Evolutionary conservation across 148 eudicot species (phyloP).

Genomic region (Nepenthes mirabilis): DNA sequence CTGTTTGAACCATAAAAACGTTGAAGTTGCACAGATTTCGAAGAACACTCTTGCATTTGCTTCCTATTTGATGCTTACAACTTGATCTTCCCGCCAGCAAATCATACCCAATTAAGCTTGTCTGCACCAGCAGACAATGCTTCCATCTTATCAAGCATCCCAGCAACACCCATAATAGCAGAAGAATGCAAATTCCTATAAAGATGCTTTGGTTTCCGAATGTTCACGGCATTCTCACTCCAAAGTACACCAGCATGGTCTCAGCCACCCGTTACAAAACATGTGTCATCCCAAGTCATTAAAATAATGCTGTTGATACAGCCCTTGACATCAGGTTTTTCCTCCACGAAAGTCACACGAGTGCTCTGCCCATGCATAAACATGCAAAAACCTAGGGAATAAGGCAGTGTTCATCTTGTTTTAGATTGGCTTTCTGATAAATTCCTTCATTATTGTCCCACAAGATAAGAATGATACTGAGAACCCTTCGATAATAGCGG

Average conservation of each 20-base stretch:
- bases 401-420: too few species aligned
- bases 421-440: too few species aligned
- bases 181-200: slow-evolving; percentile 70
- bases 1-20: slow-evolving; percentile 94
- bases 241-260: slow-evolving; percentile 87
- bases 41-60: slow-evolving; percentile 93
- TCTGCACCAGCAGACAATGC: slow-evolving; percentile 84
- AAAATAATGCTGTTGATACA: slow-evolving; percentile 69
- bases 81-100: slow-evolving; percentile 53
- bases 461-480: too few species aligned
- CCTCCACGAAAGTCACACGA: slow-evolving; percentile 62
- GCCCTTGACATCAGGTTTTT: slow-evolving; percentile 84
- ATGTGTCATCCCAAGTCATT: slow-evolving; percentile 82
- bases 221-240: slow-evolving; percentile 47
- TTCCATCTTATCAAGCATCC: slow-evolving; percentile 67
- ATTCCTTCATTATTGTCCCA: too few species aligned
- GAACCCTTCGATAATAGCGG: too few species aligned
- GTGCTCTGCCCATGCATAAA: slow-evolving; percentile 18
- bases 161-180: slow-evolving; percentile 98
- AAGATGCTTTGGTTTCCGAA: slow-evolving; percentile 65
- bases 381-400: too few species aligned
- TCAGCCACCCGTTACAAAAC: slow-evolving; percentile 81
- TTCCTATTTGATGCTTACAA: slow-evolving; percentile 78
- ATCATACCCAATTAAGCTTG: slow-evolving; percentile 75
- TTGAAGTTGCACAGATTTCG: slow-evolving; percentile 92